Base-by-base conservation (phyloP, 352 stramenopile species). In the Pythium guiyangense region DNA sequence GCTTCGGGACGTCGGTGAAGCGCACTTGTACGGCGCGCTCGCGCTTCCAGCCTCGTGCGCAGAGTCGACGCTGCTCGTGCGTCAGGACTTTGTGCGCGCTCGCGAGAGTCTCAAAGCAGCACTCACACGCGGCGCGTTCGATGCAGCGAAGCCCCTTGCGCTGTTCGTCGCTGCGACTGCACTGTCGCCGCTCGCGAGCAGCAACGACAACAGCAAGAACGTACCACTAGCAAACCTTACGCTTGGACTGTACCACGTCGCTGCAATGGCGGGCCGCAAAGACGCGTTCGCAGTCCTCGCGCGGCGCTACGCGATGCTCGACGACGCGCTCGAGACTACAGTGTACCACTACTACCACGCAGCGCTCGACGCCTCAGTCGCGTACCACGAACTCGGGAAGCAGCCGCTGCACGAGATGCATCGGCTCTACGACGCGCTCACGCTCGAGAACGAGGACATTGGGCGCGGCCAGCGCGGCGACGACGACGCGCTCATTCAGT, bases 401-500 rank as follows among this genome's bases (percentile, higher is more conserved):
- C 78, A 97, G 51, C 84, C 86, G 18, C 66, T 88, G 20, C 80
- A 89, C 49, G 82, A 91, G 49, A 86, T 90, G 74, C 72, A 84
- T 52, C 80, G 76, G 3, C 57, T 93, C 10, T 92, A 87, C 54
- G 77, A 91, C 53, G 84, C 65, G 3, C 60, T 83, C 0, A 62
- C 79, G 15, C 62, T 63, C 6, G 31, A 37, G 31, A 37, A 37
- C 31, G 31, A 37, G 31, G 64, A 81, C n/a, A 43, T 88, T 12
- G 57, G 55, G 6, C 71, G 77, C 39, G 77, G 77, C 0, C 69
- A 96, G 54, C 69, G 74, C 5, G 89, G 90, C 4, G 79, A 94
- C 48, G 70, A 96, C 48, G 90, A 97, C 56, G 84, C 92, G 52
- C 53, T 88, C 17, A 94, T 97, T 43, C 80, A 96, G 53, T 92